Conservation (phyloP, 176 grass and related monocot genomes). For the Areca catechu region DNA sequence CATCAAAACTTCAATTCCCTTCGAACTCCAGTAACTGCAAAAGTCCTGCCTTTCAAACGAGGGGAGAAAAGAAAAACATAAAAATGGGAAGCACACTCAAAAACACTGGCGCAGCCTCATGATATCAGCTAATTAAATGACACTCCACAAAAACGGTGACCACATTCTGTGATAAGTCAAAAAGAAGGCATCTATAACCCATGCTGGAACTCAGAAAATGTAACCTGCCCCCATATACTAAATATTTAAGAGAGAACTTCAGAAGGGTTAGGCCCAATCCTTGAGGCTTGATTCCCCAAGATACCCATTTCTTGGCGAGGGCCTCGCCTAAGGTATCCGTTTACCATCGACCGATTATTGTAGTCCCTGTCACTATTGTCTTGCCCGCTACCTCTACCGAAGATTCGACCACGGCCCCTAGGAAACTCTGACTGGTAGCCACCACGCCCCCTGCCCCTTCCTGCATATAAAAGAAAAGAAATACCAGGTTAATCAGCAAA, state of each 20-base stretch:
- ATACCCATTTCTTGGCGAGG: constrained; percentile 18
- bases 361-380: constrained; percentile 28
- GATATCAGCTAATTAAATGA: not conserved
- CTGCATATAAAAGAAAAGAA: constrained; percentile 7
- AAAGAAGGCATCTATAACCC: not conserved
- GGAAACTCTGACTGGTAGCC: constrained; percentile 15
- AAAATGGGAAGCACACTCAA: constrained; percentile 20
- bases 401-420: constrained; percentile 25
- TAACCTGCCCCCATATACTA: not conserved
- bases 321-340: constrained; percentile 22
- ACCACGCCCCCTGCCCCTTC: constrained; percentile 28
- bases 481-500: no score
- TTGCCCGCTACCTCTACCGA: not conserved
- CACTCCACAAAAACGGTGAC: not conserved
- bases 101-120: not conserved
- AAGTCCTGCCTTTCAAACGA: constrained; percentile 7
- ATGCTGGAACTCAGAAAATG: not conserved
- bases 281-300: no score
- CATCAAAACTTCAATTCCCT: not conserved
- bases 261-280: not conserved
- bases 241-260: not conserved
- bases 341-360: constrained; percentile 27
- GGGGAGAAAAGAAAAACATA: constrained; percentile 13
- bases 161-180: not conserved
- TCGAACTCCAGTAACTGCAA: not conserved